phyloP scores from a whole-genome alignment of 306 rosid species.

The Cucurbita pepo region DNA sequence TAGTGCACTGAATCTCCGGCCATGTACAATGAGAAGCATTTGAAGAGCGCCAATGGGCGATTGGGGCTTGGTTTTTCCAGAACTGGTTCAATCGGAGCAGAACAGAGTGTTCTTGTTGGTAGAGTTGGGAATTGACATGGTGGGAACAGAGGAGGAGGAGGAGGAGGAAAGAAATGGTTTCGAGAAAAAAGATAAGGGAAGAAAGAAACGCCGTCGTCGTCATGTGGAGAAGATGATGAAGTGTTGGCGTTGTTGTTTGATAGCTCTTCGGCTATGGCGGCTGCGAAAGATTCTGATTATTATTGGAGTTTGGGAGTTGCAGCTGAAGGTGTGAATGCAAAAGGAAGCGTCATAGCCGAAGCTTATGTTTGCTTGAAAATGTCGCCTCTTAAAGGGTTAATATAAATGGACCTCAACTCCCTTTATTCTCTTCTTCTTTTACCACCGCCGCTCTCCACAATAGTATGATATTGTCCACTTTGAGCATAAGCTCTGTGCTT shows the following conservation, averaged over 20 bases:
- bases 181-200: not conserved
- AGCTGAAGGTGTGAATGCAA: not conserved
- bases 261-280: not conserved
- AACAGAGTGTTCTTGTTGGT: constrained; percentile 28
- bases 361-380: not conserved
- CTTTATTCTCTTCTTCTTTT: no score
- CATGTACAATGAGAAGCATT: constrained; percentile 40
- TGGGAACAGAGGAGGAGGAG: constrained; percentile 6
- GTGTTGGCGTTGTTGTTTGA: not conserved
- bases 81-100: constrained; percentile 27
- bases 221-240: not conserved
- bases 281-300: not conserved
- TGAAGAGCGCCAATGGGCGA: constrained; percentile 35
- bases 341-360: not conserved
- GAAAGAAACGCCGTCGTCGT: not conserved
- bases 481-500: no score
- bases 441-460: no score
- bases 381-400: not conserved
- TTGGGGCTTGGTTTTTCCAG: constrained; percentile 21
- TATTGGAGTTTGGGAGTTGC: not conserved
- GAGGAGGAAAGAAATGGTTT: not conserved
- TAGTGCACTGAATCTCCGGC: constrained; percentile 39
- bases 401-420: not conserved
- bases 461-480: no score
- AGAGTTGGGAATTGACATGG: constrained; percentile 24